phyloP scores from a whole-genome alignment of 75 land plant genomes.

The Cunninghamia lanceolata region DNA sequence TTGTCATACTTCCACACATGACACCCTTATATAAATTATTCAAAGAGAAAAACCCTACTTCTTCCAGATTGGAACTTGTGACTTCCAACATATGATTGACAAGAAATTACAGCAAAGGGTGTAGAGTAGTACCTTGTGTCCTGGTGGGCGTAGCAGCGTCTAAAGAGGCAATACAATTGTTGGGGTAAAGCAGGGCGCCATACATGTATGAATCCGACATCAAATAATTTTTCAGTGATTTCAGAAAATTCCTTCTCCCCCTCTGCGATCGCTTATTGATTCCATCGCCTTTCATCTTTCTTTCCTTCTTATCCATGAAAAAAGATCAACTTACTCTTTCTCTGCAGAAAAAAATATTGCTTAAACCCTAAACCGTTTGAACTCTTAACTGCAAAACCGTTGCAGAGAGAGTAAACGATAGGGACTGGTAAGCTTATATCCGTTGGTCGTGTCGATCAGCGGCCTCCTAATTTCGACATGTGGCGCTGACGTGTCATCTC shows the following conservation, averaged over 20 bases:
- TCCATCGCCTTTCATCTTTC: background rate
- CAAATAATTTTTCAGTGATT: background rate
- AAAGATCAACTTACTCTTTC: background rate
- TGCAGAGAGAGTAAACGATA: background rate
- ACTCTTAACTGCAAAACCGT: background rate
- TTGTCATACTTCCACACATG: too few species aligned
- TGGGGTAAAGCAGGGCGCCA: slow-evolving; percentile 1
- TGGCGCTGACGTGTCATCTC: background rate
- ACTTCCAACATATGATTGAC: background rate
- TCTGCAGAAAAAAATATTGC: background rate
- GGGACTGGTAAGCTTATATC: background rate
- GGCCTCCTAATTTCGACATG: background rate
- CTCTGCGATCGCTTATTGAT: background rate
- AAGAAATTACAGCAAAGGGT: background rate
- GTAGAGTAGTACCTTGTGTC: background rate
- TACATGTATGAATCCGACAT: slow-evolving; percentile 7
- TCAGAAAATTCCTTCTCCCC: background rate
- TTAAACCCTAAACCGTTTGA: background rate
- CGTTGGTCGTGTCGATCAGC: background rate
- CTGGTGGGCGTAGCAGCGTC: background rate
- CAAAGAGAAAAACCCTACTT: too few species aligned
- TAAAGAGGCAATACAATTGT: background rate
- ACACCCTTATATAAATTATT: too few species aligned
- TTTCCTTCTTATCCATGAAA: background rate
- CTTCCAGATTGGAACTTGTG: too few species aligned